phyloP scores from a whole-genome alignment of 345 rosid genomes.

The Gossypium longicalyx region DNA sequence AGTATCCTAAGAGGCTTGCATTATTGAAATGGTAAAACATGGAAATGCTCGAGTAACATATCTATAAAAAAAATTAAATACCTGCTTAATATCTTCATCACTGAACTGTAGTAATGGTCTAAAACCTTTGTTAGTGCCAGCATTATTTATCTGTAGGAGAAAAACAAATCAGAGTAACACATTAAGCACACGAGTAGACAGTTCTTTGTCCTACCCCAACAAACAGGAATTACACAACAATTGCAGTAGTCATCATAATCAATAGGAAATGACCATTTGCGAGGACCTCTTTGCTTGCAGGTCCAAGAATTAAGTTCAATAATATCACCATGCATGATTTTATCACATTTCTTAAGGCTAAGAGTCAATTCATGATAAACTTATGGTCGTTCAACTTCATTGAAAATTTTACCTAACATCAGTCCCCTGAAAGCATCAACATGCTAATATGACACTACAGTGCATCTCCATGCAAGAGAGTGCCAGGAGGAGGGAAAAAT shows the following conservation, averaged over 20 bases:
- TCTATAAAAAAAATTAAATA: constrained; percentile 15
- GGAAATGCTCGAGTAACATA: not conserved
- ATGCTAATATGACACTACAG: not conserved
- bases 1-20: constrained; percentile 2
- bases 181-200: not conserved
- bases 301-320: not conserved
- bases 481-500: not conserved
- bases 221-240: not conserved
- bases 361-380: not conserved
- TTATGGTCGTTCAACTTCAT: not conserved
- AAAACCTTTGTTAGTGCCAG: constrained; percentile 93
- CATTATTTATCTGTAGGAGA: constrained; percentile 73
- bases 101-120: constrained; percentile 81
- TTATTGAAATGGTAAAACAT: not conserved
- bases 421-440: not conserved
- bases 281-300: not conserved
- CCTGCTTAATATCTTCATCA: constrained; percentile 86
- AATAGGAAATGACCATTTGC: not conserved
- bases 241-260: not conserved
- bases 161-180: not conserved
- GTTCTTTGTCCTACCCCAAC: not conserved
- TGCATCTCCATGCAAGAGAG: not conserved
- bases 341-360: not conserved
- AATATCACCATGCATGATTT: not conserved
- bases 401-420: not conserved